Conservation (phyloP, 441 rosid species). For the Bruguiera hainesii region DNA sequence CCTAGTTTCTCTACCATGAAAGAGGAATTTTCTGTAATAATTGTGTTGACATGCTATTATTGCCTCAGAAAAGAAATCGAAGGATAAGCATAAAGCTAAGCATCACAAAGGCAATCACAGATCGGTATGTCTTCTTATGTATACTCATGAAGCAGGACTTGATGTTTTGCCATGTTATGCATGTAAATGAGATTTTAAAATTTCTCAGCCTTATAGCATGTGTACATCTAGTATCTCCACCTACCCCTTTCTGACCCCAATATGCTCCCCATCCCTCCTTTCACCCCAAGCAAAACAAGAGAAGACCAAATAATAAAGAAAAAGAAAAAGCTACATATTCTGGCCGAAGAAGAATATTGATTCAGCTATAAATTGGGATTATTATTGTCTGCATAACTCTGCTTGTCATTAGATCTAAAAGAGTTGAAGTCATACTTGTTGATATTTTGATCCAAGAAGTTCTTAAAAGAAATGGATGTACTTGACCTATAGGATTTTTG, state of each 20-base stretch:
- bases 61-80: conserved; percentile 70
- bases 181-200: not conserved
- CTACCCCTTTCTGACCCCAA: not conserved
- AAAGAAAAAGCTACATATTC: too few species aligned
- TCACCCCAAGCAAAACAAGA: too few species aligned
- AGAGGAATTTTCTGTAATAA: conserved; percentile 11
- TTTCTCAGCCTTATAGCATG: not conserved
- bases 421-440: too few species aligned
- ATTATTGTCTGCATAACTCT: too few species aligned
- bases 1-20: conserved; percentile 2
- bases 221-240: not conserved
- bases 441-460: too few species aligned
- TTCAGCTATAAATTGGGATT: too few species aligned
- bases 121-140: conserved; percentile 40
- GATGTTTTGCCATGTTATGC: conserved; percentile 5
- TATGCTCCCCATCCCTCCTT: too few species aligned
- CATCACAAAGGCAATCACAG: conserved; percentile 36
- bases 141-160: conserved; percentile 7
- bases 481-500: too few species aligned
- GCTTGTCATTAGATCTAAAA: too few species aligned
- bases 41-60: conserved; percentile 26
- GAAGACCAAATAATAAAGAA: too few species aligned
- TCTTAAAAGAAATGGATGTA: too few species aligned
- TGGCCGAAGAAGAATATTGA: too few species aligned
- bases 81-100: conserved; percentile 56